Percentiles rank a stretch among this genome's conserved stretches.
phyloP scores from a whole-genome alignment of 2,329 filamentous ascomycete species.

The Calonectria crousiana region DNA sequence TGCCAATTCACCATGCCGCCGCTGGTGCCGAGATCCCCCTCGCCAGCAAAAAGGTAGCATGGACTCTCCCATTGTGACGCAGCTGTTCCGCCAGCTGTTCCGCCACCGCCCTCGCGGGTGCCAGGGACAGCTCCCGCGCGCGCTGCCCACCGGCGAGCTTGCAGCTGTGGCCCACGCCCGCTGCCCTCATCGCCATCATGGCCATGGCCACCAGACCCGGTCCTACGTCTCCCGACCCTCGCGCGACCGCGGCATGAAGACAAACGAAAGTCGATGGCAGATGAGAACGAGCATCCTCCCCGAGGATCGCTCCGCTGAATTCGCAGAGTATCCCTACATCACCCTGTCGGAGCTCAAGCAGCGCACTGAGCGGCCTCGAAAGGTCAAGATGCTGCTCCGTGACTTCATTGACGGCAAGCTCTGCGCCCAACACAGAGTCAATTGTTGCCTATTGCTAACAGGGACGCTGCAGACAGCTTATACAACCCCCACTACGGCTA shows the following conservation, averaged over 20 bases:
- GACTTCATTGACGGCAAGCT: constrained; percentile 93
- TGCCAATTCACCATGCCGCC: constrained; percentile 16
- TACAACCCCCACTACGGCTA: constrained; percentile 97
- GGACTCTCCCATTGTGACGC: constrained; percentile 84
- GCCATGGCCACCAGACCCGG: constrained; percentile 38
- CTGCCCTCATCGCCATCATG: neutral
- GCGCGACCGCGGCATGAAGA: constrained; percentile 55
- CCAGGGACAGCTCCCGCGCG: constrained; percentile 41
- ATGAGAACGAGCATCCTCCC: constrained; percentile 83
- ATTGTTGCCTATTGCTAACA: constrained; percentile 25
- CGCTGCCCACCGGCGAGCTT: constrained; percentile 22
- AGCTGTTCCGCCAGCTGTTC: constrained; percentile 88
- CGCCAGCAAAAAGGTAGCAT: constrained; percentile 58
- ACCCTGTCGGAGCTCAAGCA: constrained; percentile 82
- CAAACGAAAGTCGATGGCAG: constrained; percentile 83
- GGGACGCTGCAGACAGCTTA: constrained; percentile 75
- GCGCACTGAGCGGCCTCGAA: constrained; percentile 80
- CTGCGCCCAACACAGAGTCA: neutral
- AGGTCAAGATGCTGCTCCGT: constrained; percentile 96
- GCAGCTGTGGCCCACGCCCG: constrained; percentile 2
- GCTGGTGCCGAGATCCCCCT: constrained; percentile 17
- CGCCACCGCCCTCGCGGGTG: constrained; percentile 65
- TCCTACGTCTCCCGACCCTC: constrained; percentile 47
- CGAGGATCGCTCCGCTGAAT: constrained; percentile 83
- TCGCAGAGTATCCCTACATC: constrained; percentile 84